Evolutionary conservation across 495 filamentous ascomycete species (phyloP).

Genomic region (Delitschia confertaspora): DNA sequence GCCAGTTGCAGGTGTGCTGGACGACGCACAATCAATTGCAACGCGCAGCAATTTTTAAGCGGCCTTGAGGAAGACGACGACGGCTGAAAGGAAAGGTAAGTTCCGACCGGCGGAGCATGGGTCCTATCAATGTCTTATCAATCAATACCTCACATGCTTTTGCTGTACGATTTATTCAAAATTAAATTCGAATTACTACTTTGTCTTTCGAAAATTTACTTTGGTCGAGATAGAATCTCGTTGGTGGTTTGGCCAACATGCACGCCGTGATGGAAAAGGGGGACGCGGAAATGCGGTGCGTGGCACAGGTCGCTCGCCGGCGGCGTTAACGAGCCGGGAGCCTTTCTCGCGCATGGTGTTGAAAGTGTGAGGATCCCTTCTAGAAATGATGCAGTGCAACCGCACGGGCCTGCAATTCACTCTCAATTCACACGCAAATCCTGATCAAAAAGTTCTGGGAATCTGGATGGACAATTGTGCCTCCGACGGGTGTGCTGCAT

Average conservation of each 20-base stretch:
- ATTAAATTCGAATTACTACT: too few relatives aligned
- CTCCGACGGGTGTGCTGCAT: conserved; percentile 16
- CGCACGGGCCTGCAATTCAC: conserved; percentile 10
- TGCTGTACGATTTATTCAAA: too few relatives aligned
- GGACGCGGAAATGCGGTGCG: too few relatives aligned
- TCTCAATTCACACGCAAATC: conserved; percentile 1
- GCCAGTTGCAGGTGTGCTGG: conserved; percentile 2
- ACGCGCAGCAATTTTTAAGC: conserved; percentile 10
- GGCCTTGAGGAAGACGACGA: conserved; percentile 16
- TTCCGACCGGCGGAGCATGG: background rate
- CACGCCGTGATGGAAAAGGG: too few relatives aligned
- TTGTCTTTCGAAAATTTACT: too few relatives aligned
- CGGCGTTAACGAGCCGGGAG: conserved; percentile 26
- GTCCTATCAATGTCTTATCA: conserved; percentile 9
- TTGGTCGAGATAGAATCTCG: too few relatives aligned
- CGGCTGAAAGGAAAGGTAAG: conserved; percentile 25
- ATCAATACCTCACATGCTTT: conserved; percentile 23
- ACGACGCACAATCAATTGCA: conserved; percentile 13
- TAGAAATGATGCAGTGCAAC: conserved; percentile 22
- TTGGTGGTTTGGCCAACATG: too few relatives aligned
- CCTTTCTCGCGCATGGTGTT: conserved; percentile 6
- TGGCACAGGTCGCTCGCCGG: too few relatives aligned
- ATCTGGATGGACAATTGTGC: too few relatives aligned
- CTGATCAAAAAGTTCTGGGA: too few relatives aligned
- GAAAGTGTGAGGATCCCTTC: conserved; percentile 14